These are phyloP conservation scores for Penicillium subrubescens DNA, from an alignment of 495 filamentous ascomycete genomes.

Conservation along the genomic window DNA sequence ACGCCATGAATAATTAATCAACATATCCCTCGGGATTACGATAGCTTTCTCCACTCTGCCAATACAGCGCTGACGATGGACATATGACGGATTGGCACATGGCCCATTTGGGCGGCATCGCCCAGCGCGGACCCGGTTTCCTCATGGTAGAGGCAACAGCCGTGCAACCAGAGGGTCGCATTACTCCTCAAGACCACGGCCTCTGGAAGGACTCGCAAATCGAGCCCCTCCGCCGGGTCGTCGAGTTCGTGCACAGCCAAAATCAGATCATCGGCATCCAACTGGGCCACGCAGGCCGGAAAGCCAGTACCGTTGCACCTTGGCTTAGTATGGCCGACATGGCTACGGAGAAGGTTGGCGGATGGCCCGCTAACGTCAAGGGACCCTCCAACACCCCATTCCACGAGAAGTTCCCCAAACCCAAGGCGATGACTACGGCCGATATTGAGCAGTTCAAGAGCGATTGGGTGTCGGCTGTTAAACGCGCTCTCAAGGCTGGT, in stretches of 20 bases:
- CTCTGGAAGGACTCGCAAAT: slow-evolving; percentile 73
- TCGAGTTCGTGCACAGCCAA: slow-evolving; percentile 70
- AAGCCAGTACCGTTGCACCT: slow-evolving; percentile 67
- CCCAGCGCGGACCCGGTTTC: slow-evolving; percentile 61
- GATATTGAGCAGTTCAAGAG: slow-evolving; percentile 62
- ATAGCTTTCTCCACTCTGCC: slow-evolving; percentile 58
- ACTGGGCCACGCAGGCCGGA: slow-evolving; percentile 73
- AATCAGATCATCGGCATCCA: slow-evolving; percentile 67
- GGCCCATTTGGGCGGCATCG: slow-evolving; percentile 55
- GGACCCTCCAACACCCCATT: slow-evolving; percentile 56
- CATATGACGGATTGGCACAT: slow-evolving; percentile 62
- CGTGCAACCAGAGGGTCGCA: slow-evolving; percentile 66
- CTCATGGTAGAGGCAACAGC: slow-evolving; percentile 69
- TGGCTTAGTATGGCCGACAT: slow-evolving; percentile 53
- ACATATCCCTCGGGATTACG: not conserved
- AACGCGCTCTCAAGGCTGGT: slow-evolving; percentile 58
- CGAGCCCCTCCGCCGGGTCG: slow-evolving; percentile 55
- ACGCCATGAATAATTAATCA: not conserved
- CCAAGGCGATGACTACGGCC: slow-evolving; percentile 52
- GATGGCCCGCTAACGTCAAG: slow-evolving; percentile 63
- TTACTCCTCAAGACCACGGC: slow-evolving; percentile 68
- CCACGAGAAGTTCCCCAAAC: slow-evolving; percentile 48
- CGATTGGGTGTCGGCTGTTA: slow-evolving; percentile 55
- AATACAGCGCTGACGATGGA: slow-evolving; percentile 65
- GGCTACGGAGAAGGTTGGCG: slow-evolving; percentile 57